A percentile compares a stretch with the other conserved stretches of the same genome.
These are phyloP conservation scores for Cercophora samala DNA, from an alignment of 495 filamentous ascomycete species.

Conservation along the genomic window DNA sequence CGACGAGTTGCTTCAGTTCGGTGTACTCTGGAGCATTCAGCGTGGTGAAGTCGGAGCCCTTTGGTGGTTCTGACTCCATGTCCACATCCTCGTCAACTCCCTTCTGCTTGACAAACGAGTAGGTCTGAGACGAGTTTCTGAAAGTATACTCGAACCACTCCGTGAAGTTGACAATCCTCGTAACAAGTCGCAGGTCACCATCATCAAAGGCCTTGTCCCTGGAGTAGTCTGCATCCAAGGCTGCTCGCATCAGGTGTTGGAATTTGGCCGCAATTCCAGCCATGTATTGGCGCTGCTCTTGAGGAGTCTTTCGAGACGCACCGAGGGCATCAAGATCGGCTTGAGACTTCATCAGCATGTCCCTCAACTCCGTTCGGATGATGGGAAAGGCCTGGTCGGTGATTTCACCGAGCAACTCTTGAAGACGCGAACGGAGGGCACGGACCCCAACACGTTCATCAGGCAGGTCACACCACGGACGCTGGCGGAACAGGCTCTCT, in stretches of 20 bases:
- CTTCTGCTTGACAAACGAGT: background rate
- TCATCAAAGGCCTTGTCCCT: constrained; percentile 35
- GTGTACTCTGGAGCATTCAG: background rate
- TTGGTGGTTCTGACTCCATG: background rate
- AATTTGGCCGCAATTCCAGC: constrained; percentile 40
- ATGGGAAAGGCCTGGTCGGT: constrained; percentile 47
- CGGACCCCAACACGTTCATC: constrained; percentile 47
- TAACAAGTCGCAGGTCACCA: constrained; percentile 38
- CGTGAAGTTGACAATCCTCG: constrained; percentile 36
- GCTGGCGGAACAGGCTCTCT: constrained; percentile 31
- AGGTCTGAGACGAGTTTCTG: background rate
- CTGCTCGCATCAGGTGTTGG: constrained; percentile 35
- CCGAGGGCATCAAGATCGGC: constrained; percentile 40
- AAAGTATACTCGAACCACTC: background rate
- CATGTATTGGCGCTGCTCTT: constrained; percentile 44
- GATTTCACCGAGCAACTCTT: constrained; percentile 39
- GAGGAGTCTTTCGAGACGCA: constrained; percentile 34
- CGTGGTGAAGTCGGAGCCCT: background rate
- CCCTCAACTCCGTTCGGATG: constrained; percentile 41
- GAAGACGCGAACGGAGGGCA: constrained; percentile 42
- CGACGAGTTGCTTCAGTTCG: background rate
- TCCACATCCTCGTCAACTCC: background rate
- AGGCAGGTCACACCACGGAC: constrained; percentile 43
- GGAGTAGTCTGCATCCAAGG: constrained; percentile 44
- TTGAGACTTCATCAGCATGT: constrained; percentile 34